phyloP scores from a whole-genome alignment of 148 eudicot species.

The Rhododendron kiyosumense region DNA sequence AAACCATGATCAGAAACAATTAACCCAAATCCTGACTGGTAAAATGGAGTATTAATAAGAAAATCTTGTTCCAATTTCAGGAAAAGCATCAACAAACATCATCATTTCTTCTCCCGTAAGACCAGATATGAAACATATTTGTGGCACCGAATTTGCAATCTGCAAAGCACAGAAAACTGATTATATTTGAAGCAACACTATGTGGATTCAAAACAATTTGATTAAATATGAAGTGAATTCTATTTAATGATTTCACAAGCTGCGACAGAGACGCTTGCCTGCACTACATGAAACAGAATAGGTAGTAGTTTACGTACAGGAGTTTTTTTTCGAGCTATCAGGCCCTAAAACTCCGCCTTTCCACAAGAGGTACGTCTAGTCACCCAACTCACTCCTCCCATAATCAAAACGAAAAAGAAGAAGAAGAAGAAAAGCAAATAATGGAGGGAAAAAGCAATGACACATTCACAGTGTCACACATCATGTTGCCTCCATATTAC shows the following conservation, averaged over 20 bases:
- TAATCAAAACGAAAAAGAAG: no score
- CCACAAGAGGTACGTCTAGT: no score
- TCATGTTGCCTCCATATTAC: no score
- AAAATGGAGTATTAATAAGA: neutral
- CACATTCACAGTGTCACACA: no score
- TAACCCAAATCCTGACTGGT: neutral
- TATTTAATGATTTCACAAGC: neutral
- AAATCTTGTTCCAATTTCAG: conserved; percentile 50
- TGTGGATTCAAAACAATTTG: neutral
- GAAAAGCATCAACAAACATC: conserved; percentile 89
- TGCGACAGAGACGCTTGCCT: neutral
- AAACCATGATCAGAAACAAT: neutral
- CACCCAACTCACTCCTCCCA: no score
- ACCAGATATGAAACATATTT: conserved; percentile 87
- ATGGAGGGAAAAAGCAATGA: no score
- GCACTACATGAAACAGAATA: neutral
- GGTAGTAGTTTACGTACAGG: neutral
- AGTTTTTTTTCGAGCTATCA: no score
- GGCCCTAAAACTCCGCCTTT: no score
- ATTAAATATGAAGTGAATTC: neutral
- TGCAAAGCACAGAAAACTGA: conserved; percentile 19
- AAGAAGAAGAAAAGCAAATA: no score
- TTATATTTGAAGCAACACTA: neutral
- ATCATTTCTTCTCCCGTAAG: conserved; percentile 97
- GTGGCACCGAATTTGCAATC: conserved; percentile 66